Evolutionary conservation across 1,139 yeast genomes (phyloP), one percentile per base, ranked within the genome.

Genomic region (Kodamaea fungicola): DNA sequence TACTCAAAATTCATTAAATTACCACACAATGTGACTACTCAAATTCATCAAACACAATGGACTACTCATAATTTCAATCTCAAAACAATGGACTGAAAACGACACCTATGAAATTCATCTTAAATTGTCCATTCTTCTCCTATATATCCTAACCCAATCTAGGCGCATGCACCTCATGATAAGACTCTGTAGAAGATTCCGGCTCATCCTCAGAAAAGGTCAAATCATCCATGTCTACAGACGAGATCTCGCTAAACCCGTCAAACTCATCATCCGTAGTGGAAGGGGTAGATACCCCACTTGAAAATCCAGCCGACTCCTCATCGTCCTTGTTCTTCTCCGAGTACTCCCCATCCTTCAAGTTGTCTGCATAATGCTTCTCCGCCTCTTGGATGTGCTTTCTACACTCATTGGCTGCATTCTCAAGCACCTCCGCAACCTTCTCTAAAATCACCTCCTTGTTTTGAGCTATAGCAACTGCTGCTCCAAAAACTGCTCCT

Each of bases 401-500:
- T 39, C 57, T 55, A 42, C 71, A 67, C 40, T 45, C 59, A 28
- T 61, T 57, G 12, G 72, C 71, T 6, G 71, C 73, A 26, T 46
- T 54, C 40, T 62, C 65, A 28, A 68, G 55, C 13, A 57, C 30
- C 7, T 48, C 41, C 33, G 65, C 74, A 1, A 71, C 61, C 5
- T 56, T 45, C 41, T 63, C 68, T 28, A 62, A 48, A 4, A 69
- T 39, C 28, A 46, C 51, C 35, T 68, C 74, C 40, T 50, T 50
- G 38, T 70, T 67, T 34, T 56, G 56, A 10, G 63, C 37, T 3
- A 64, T 34, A 7, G 75, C 74, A 13, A 64, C 48, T 2, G 70
- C 49, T 12, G 72, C 72, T 1, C 75, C 75, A 1, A 61, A 48
- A 2, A 66, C 37, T 6, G 71, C 67, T 4, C 75, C 76, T 1